These are phyloP conservation scores for Perkinsus chesapeaki DNA, from an alignment of 169 alveolate species.

Conservation along the genomic window DNA sequence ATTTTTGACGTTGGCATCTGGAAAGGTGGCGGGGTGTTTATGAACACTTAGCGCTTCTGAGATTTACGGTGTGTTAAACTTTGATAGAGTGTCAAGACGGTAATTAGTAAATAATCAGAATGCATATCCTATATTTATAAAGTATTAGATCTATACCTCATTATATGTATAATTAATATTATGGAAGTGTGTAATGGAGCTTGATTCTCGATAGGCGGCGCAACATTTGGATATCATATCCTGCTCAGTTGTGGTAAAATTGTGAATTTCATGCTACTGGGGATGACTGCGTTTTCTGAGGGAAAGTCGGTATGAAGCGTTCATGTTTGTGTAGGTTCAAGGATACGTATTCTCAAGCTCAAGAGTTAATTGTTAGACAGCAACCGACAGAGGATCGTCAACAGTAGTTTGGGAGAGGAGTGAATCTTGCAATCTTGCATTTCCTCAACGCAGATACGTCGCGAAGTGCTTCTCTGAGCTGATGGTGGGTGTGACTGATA, in stretches of 20 bases:
- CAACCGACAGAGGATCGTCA: neutral
- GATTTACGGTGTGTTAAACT: neutral
- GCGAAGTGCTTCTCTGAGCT: conserved; percentile 26
- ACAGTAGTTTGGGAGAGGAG: neutral
- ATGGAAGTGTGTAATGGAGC: too few species aligned
- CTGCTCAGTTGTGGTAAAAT: neutral
- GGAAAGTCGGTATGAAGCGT: neutral
- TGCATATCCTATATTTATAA: neutral
- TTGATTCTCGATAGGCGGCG: too few species aligned
- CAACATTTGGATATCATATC: too few species aligned
- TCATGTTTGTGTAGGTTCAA: neutral
- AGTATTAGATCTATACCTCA: neutral
- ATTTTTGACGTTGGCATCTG: neutral
- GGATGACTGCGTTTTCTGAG: neutral
- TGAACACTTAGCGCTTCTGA: too few species aligned
- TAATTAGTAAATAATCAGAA: neutral
- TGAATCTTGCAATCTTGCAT: neutral
- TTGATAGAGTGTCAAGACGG: neutral
- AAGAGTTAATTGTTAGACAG: neutral
- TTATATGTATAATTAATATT: neutral
- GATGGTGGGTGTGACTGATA: conserved; percentile 32
- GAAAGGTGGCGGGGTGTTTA: neutral
- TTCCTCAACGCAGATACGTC: neutral
- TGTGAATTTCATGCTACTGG: neutral
- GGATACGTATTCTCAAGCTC: neutral